Evolutionary conservation across 2,329 filamentous ascomycete genomes (phyloP).

Genomic region (Hymenoscyphus salicellus): DNA sequence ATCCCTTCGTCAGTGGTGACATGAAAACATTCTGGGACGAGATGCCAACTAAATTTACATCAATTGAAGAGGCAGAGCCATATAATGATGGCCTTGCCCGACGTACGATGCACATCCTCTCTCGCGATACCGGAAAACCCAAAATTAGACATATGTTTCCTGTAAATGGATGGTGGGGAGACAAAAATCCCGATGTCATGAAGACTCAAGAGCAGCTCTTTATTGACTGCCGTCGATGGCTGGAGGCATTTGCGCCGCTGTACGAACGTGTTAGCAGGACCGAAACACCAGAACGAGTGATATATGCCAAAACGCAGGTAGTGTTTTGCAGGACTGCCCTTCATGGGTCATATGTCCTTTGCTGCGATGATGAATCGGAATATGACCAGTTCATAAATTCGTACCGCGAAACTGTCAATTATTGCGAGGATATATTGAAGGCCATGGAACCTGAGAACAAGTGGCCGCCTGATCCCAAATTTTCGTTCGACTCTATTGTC

Average conservation of each 20-base stretch:
- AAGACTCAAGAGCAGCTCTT: constrained; percentile 15
- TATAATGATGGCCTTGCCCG: constrained; percentile 16
- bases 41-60: constrained; percentile 17
- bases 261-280: neutral
- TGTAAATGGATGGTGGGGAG: constrained; percentile 20
- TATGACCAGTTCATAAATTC: constrained; percentile 23
- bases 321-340: constrained; percentile 50
- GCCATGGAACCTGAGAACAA: constrained; percentile 11
- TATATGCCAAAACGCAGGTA: constrained; percentile 38
- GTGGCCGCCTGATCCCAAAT: constrained; percentile 33
- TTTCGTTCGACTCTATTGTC: constrained; percentile 60
- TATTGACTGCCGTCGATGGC: constrained; percentile 7
- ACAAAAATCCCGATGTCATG: constrained; percentile 11
- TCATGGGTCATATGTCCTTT: constrained; percentile 17
- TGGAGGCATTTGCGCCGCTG: constrained; percentile 12
- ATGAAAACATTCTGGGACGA: constrained; percentile 11
- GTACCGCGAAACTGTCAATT: constrained; percentile 16
- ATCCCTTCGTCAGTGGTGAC: constrained; percentile 7
- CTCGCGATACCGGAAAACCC: constrained; percentile 6
- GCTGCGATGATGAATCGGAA: constrained; percentile 19
- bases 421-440: constrained; percentile 17
- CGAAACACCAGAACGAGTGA: constrained; percentile 5
- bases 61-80: constrained; percentile 14
- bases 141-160: constrained; percentile 13
- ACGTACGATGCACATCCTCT: constrained; percentile 15